Evolutionary conservation across 495 filamentous ascomycete species (phyloP).

Genomic region (Aspergillus nanangensis): DNA sequence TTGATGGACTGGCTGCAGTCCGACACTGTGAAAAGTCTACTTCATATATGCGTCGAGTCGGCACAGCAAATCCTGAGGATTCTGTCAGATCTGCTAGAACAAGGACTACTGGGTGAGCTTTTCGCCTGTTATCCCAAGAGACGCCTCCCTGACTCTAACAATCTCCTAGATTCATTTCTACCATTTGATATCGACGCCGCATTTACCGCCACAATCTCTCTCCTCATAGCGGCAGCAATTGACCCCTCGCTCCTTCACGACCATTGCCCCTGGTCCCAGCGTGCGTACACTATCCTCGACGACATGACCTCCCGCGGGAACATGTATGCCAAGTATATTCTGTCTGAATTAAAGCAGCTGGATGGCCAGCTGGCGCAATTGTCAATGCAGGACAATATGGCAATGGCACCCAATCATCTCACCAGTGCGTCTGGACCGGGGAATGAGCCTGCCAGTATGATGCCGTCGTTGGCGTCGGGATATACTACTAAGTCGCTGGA

Average conservation of each 20-base stretch:
- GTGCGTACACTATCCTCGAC: conserved; percentile 2
- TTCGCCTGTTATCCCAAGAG: neutral
- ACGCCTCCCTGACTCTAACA: neutral
- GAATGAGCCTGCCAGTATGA: neutral
- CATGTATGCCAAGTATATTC: neutral
- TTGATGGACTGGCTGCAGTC: conserved; percentile 2
- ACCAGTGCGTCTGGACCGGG: neutral
- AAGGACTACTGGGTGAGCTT: neutral
- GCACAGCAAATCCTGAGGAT: conserved; percentile 1
- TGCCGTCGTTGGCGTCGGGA: neutral
- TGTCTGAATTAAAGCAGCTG: neutral
- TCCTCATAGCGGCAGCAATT: conserved; percentile 2
- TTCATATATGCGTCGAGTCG: conserved; percentile 1
- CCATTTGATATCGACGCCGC: conserved; percentile 6
- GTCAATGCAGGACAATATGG: neutral
- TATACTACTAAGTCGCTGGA: neutral
- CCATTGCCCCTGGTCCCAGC: conserved; percentile 1
- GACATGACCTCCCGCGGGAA: conserved; percentile 2
- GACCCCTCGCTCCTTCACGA: neutral
- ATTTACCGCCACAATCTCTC: conserved; percentile 2
- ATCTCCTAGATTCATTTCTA: conserved; percentile 1
- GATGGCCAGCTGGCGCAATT: conserved; percentile 3
- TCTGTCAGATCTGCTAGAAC: conserved; percentile 1
- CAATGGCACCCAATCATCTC: neutral
- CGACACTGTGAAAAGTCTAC: conserved; percentile 1